Conservation (phyloP, 2,329 filamentous ascomycete genomes). For the Alternaria panax region DNA sequence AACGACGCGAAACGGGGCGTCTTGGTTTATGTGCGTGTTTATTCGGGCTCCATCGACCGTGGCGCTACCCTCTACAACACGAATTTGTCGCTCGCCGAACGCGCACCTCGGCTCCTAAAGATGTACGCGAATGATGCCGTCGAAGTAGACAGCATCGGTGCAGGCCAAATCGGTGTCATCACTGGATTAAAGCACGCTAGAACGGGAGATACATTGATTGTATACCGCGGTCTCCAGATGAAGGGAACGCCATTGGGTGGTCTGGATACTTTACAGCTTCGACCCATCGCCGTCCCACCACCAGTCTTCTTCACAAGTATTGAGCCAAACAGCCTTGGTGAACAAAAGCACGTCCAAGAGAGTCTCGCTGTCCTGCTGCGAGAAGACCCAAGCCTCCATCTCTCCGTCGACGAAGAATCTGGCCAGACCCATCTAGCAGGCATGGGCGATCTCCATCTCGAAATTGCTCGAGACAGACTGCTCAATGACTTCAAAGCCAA, state of each 20-base stretch:
- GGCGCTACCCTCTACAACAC: conserved; percentile 86
- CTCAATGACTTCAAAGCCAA: conserved; percentile 88
- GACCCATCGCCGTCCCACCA: conserved; percentile 87
- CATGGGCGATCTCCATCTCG: conserved; percentile 95
- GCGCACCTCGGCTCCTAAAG: conserved; percentile 80
- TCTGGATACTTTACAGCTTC: conserved; percentile 78
- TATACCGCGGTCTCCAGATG: conserved; percentile 68
- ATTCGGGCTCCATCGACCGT: conserved; percentile 79
- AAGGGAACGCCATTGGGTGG: conserved; percentile 71
- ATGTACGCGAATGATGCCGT: conserved; percentile 90
- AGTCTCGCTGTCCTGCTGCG: conserved; percentile 79
- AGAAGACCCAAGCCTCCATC: conserved; percentile 91
- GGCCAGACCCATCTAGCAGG: conserved; percentile 93
- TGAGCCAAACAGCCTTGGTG: conserved; percentile 78
- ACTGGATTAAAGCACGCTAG: conserved; percentile 88
- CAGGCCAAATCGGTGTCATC: conserved; percentile 94
- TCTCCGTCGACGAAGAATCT: conserved; percentile 84
- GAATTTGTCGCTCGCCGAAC: conserved; percentile 78
- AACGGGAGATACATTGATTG: conserved; percentile 90
- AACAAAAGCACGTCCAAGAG: conserved; percentile 80
- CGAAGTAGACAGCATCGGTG: conserved; percentile 78
- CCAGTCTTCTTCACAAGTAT: conserved; percentile 97
- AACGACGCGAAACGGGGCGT: conserved; percentile 86
- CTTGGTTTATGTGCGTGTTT: conserved; percentile 90
- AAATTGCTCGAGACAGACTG: conserved; percentile 88